Evolutionary conservation across 1,139 yeast genomes (phyloP).

Genomic region (Taphrina populina): DNA sequence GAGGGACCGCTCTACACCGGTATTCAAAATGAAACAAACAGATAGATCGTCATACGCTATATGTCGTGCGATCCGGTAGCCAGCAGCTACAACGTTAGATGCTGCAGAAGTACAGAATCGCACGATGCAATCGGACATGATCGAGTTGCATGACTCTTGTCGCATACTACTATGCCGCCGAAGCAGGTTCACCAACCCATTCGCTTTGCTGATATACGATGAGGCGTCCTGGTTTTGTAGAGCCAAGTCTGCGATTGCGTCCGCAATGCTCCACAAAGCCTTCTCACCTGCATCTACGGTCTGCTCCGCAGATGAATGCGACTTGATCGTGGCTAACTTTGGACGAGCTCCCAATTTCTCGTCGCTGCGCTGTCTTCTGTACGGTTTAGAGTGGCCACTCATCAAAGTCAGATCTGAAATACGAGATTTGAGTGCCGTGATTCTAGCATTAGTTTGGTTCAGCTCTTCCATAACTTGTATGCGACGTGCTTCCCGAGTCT

Average conservation of each 20-base stretch:
- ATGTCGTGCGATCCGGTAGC: constrained; percentile 70
- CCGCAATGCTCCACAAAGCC: not conserved
- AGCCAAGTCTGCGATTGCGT: not conserved
- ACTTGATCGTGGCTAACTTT: constrained; percentile 21
- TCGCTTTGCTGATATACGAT: constrained; percentile 56
- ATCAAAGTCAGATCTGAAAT: constrained; percentile 40
- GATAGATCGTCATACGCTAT: constrained; percentile 59
- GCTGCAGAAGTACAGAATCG: constrained; percentile 12
- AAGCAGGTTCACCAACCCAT: constrained; percentile 61
- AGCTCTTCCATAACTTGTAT: constrained; percentile 46
- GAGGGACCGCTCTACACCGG: constrained; percentile 62
- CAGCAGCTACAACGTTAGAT: constrained; percentile 59
- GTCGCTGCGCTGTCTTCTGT: constrained; percentile 22
- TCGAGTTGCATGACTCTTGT: not conserved
- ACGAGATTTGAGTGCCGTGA: constrained; percentile 44
- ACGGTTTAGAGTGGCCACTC: not conserved
- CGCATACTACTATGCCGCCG: constrained; percentile 39
- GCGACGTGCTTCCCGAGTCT: constrained; percentile 40
- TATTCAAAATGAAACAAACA: constrained; percentile 48
- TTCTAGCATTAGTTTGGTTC: constrained; percentile 47
- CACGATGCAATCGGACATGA: not conserved
- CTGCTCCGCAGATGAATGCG: constrained; percentile 7
- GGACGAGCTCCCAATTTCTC: constrained; percentile 9
- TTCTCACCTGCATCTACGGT: not conserved
- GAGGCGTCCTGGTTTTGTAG: constrained; percentile 2